Evolutionary conservation across 305 asterid species (phyloP).

Genomic region (Striga hermonthica): DNA sequence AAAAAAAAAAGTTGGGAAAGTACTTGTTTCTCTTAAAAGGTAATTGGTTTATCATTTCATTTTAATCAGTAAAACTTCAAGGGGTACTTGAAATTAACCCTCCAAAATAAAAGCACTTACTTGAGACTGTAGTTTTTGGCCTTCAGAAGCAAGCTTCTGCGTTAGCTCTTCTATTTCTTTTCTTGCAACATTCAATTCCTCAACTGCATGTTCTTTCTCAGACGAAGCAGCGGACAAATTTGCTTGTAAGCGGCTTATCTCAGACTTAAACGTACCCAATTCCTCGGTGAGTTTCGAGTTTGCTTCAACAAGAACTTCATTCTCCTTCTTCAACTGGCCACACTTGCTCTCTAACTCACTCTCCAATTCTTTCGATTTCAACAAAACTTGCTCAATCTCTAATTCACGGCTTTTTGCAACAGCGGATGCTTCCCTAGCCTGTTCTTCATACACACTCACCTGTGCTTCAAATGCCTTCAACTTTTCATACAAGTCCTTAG

Average conservation of each 20-base stretch:
- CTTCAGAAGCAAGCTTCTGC: slow-evolving; percentile 52
- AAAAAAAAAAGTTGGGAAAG: no score
- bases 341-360: slow-evolving; percentile 46
- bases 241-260: slow-evolving; percentile 46
- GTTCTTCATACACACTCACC: slow-evolving; percentile 48
- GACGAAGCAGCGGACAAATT: slow-evolving; percentile 45
- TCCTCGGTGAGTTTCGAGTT: slow-evolving; percentile 59
- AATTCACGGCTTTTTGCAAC: slow-evolving; percentile 43
- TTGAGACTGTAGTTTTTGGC: slow-evolving; percentile 70
- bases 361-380: slow-evolving; percentile 49
- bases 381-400: slow-evolving; percentile 48
- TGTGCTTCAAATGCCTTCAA: slow-evolving; percentile 53
- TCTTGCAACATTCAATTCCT: slow-evolving; percentile 48
- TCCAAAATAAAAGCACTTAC: slow-evolving; percentile 35
- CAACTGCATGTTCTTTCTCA: slow-evolving; percentile 54
- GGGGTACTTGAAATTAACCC: background rate
- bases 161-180: slow-evolving; percentile 54
- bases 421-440: slow-evolving; percentile 49
- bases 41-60: no score
- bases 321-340: slow-evolving; percentile 45
- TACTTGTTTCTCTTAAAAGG: no score
- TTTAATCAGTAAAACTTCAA: background rate
- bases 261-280: slow-evolving; percentile 50
- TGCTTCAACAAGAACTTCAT: slow-evolving; percentile 42
- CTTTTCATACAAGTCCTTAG: slow-evolving; percentile 57